Percentiles rank a stretch among this genome's conserved stretches.
Evolutionary conservation across 352 stramenopile species (phyloP).

Genomic region (Elongisporangium prolatum): DNA sequence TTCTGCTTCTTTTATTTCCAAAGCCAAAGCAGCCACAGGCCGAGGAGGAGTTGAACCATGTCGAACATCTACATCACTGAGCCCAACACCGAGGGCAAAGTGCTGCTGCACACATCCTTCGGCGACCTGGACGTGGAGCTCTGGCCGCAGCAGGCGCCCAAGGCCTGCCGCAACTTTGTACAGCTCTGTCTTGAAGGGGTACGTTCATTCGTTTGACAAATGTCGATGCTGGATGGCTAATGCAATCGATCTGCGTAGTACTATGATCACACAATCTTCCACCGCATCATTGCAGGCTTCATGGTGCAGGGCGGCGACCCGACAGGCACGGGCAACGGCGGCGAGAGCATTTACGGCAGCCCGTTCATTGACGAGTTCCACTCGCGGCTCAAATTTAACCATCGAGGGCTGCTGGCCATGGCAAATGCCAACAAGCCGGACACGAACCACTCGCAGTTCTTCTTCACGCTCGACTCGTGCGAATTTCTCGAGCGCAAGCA

Average conservation of each 20-base stretch:
- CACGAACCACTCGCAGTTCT: constrained; percentile 95
- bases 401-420: constrained; percentile 95
- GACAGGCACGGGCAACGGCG: constrained; percentile 80
- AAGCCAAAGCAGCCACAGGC: not conserved
- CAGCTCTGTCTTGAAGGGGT: constrained; percentile 88
- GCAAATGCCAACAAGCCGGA: constrained; percentile 86
- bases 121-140: constrained; percentile 97
- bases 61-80: constrained; percentile 97
- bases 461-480: constrained; percentile 95
- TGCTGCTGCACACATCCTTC: constrained; percentile 96
- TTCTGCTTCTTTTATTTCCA: not conserved
- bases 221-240: not conserved
- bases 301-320: constrained; percentile 95
- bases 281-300: constrained; percentile 93
- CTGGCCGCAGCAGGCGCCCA: constrained; percentile 95
- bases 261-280: constrained; percentile 96
- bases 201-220: not conserved
- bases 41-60: constrained; percentile 66
- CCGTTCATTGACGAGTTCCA: constrained; percentile 93
- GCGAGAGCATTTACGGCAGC: constrained; percentile 69
- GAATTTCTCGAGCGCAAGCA: constrained; percentile 95
- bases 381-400: constrained; percentile 94
- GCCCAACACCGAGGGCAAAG: constrained; percentile 93
- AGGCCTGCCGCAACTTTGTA: constrained; percentile 92
- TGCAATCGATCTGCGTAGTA: constrained; percentile 43